phyloP scores from a whole-genome alignment of 768 basidiomycete species.

The Leccinum uliginosum region DNA sequence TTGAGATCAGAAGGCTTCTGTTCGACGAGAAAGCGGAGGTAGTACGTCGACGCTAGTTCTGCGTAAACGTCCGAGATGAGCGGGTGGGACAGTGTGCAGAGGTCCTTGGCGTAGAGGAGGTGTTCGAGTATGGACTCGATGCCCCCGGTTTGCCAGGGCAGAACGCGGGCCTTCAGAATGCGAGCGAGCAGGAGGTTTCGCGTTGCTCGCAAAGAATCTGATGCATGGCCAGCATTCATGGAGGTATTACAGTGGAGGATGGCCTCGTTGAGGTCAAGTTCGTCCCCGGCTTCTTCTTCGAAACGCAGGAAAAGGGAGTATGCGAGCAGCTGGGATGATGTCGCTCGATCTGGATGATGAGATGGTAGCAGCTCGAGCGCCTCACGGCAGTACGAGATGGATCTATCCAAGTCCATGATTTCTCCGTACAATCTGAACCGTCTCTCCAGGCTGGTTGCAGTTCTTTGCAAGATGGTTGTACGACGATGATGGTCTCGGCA shows the following conservation, averaged over 20 bases:
- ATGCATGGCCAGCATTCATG: not conserved
- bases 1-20: slow-evolving; percentile 16
- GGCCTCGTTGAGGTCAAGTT: slow-evolving; percentile 27
- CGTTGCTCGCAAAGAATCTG: slow-evolving; percentile 12
- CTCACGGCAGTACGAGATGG: slow-evolving; percentile 24
- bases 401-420: slow-evolving; percentile 21
- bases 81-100: slow-evolving; percentile 18
- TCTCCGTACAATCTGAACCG: slow-evolving; percentile 16
- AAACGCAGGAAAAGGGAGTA: slow-evolving; percentile 24
- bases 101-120: slow-evolving; percentile 22
- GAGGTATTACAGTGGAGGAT: slow-evolving; percentile 14
- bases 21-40: slow-evolving; percentile 24
- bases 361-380: slow-evolving; percentile 19
- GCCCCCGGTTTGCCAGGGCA: slow-evolving; percentile 22
- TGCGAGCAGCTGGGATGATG: slow-evolving; percentile 14
- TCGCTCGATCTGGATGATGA: slow-evolving; percentile 13
- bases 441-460: slow-evolving; percentile 14
- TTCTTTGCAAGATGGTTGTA: slow-evolving; percentile 11
- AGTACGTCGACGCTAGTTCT: slow-evolving; percentile 19
- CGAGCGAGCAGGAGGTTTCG: slow-evolving; percentile 21
- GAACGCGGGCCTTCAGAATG: slow-evolving; percentile 19
- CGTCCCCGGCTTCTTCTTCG: slow-evolving; percentile 20
- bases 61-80: slow-evolving; percentile 21
- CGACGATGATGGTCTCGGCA: slow-evolving; percentile 16
- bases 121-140: slow-evolving; percentile 26